phyloP scores from a whole-genome alignment of 352 stramenopile species.

The Pythium guiyangense region DNA sequence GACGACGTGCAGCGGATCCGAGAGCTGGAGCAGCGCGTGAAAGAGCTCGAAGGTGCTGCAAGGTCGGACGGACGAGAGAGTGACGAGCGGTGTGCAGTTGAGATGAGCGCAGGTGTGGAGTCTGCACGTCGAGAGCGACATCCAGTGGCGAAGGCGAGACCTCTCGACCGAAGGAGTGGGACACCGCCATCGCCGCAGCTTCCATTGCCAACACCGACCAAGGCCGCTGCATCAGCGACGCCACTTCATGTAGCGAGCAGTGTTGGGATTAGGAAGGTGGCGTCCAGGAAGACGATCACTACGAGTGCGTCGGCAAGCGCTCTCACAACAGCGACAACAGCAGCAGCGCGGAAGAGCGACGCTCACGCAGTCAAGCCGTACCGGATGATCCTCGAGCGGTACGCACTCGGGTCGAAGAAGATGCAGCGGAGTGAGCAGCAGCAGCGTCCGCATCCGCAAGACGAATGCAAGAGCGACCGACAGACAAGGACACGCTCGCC shows the following conservation, averaged over 20 bases:
- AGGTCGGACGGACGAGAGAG: not conserved
- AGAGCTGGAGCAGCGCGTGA: slow-evolving; percentile 37
- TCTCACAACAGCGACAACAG: not conserved
- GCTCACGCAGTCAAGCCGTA: slow-evolving; percentile 13
- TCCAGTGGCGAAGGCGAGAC: too few relatives aligned
- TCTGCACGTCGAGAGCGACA: too few relatives aligned
- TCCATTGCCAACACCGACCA: too few relatives aligned
- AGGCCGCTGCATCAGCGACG: too few relatives aligned
- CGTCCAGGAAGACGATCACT: too few relatives aligned
- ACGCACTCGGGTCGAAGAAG: slow-evolving; percentile 23
- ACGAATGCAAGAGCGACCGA: not conserved
- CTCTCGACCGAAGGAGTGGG: too few relatives aligned
- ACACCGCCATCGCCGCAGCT: too few relatives aligned
- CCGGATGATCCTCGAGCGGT: slow-evolving; percentile 37
- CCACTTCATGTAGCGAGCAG: too few relatives aligned
- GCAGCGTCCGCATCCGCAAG: too few relatives aligned
- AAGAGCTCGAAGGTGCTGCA: slow-evolving; percentile 23
- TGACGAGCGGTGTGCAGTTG: too few relatives aligned
- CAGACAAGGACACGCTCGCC: not conserved
- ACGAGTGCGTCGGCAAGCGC: not conserved
- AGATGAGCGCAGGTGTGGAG: too few relatives aligned
- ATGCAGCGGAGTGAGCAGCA: slow-evolving; percentile 2
- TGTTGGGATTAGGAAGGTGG: too few relatives aligned
- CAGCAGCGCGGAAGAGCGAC: slow-evolving; percentile 1
- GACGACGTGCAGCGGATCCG: slow-evolving; percentile 56